Evolutionary conservation across 108 stramenopile genomes (phyloP).

Genomic region (Cyclostephanos tholiformis): DNA sequence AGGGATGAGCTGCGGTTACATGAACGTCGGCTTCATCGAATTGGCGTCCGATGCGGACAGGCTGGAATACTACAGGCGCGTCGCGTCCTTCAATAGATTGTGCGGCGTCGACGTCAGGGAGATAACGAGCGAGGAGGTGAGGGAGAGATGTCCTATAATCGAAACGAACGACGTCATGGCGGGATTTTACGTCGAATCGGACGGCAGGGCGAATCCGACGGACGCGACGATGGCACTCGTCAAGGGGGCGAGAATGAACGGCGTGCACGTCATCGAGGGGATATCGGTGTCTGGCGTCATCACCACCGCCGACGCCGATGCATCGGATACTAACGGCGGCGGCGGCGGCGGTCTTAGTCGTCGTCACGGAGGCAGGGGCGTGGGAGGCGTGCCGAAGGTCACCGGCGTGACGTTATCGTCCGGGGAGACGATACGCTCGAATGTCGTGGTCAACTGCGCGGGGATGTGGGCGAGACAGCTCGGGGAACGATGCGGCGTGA

Average conservation of each 20-base stretch:
- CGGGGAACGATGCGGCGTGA: constrained; percentile 47
- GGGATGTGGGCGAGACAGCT: constrained; percentile 87
- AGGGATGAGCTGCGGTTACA: constrained; percentile 63
- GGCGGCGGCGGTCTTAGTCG: background rate
- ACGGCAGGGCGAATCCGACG: constrained; percentile 81
- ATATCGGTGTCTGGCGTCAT: constrained; percentile 32
- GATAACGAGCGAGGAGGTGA: constrained; percentile 56
- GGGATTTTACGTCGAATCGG: constrained; percentile 70
- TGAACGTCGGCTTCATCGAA: constrained; percentile 74
- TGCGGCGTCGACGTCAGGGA: constrained; percentile 76
- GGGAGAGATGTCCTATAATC: constrained; percentile 55
- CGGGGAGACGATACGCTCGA: constrained; percentile 49
- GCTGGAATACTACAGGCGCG: constrained; percentile 64
- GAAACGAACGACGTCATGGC: constrained; percentile 59
- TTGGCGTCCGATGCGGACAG: constrained; percentile 64
- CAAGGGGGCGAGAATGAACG: constrained; percentile 51
- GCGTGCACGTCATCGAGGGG: constrained; percentile 54
- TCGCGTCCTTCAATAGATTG: constrained; percentile 75
- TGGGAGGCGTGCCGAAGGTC: constrained; percentile 29
- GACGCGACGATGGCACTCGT: constrained; percentile 76
- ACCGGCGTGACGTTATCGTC: constrained; percentile 40
- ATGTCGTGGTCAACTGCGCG: constrained; percentile 73
- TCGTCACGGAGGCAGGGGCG: background rate
- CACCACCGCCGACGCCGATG: constrained; percentile 24
- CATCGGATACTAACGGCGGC: too few relatives aligned